phyloP scores from a whole-genome alignment of 108 stramenopile genomes.

The Fragilariopsis cylindrus region DNA sequence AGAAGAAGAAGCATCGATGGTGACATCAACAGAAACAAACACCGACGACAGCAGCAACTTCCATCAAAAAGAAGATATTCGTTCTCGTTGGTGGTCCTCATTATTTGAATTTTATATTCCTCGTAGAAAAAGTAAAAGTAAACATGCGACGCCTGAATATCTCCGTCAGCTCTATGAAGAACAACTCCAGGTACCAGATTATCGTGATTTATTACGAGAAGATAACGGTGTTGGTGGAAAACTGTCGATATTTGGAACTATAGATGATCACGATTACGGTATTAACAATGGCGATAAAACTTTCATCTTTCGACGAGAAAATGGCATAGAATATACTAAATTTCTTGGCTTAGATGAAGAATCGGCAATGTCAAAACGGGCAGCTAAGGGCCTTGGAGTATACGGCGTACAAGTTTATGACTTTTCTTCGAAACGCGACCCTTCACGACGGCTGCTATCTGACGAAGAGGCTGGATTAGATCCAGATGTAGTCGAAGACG shows the following conservation, averaged over 20 bases:
- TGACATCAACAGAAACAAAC: background rate
- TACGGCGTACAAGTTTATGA: slow-evolving; percentile 86
- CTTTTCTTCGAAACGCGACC: slow-evolving; percentile 37
- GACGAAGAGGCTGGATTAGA: slow-evolving; percentile 74
- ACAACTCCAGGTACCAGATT: slow-evolving; percentile 54
- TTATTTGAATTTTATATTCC: slow-evolving; percentile 7
- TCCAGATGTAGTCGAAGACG: slow-evolving; percentile 52
- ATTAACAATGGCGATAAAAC: slow-evolving; percentile 74
- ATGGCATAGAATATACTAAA: slow-evolving; percentile 56
- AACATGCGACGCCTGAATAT: slow-evolving; percentile 36
- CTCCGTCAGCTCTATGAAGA: slow-evolving; percentile 42
- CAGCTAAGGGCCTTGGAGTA: slow-evolving; percentile 55
- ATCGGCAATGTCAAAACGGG: slow-evolving; percentile 54
- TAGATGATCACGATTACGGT: slow-evolving; percentile 90
- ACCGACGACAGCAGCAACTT: background rate
- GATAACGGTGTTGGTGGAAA: slow-evolving; percentile 16
- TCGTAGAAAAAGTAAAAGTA: slow-evolving; percentile 4
- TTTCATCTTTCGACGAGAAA: slow-evolving; percentile 47
- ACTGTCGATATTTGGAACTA: slow-evolving; percentile 64
- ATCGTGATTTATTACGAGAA: slow-evolving; percentile 46
- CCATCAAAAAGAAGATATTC: background rate
- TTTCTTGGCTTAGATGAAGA: slow-evolving; percentile 52
- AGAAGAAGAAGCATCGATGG: background rate
- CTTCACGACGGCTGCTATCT: slow-evolving; percentile 32
- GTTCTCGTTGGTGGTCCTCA: no score